Conservation (phyloP, 768 basidiomycete species). For the Postia placenta region DNA sequence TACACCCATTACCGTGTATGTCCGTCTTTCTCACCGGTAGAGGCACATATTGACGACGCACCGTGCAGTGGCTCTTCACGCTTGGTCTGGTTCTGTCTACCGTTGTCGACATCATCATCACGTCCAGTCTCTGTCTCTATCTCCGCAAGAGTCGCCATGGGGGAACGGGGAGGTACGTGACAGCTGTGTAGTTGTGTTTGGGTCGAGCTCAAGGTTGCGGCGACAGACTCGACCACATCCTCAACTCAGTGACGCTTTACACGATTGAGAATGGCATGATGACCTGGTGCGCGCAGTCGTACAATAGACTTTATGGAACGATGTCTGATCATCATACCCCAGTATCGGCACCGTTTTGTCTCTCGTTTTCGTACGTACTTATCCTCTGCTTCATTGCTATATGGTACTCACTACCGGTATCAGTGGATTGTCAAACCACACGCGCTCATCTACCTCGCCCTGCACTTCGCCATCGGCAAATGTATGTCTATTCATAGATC, state of each 20-base stretch:
- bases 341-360: slow-evolving; percentile 19
- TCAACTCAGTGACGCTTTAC: slow-evolving; percentile 22
- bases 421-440: slow-evolving; percentile 24
- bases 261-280: slow-evolving; percentile 23
- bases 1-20: slow-evolving; percentile 14
- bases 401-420: slow-evolving; percentile 2
- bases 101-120: slow-evolving; percentile 21
- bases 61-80: slow-evolving; percentile 22
- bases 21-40: not conserved
- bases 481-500: slow-evolving; percentile 14
- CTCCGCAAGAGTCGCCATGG: slow-evolving; percentile 21
- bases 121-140: slow-evolving; percentile 16
- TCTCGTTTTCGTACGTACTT: slow-evolving; percentile 20
- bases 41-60: not conserved
- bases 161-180: slow-evolving; percentile 15
- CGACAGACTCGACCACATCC: slow-evolving; percentile 20
- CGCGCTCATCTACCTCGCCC: slow-evolving; percentile 22
- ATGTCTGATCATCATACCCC: no score
- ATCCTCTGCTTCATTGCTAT: slow-evolving; percentile 1
- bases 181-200: slow-evolving; percentile 1
- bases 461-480: slow-evolving; percentile 25
- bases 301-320: no score
- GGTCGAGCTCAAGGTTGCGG: not conserved
- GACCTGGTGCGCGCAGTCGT: slow-evolving; percentile 17
- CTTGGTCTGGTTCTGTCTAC: slow-evolving; percentile 20